Evolutionary conservation across 208 protist genomes (phyloP).

Genomic region (Wallacemonas sp.): DNA sequence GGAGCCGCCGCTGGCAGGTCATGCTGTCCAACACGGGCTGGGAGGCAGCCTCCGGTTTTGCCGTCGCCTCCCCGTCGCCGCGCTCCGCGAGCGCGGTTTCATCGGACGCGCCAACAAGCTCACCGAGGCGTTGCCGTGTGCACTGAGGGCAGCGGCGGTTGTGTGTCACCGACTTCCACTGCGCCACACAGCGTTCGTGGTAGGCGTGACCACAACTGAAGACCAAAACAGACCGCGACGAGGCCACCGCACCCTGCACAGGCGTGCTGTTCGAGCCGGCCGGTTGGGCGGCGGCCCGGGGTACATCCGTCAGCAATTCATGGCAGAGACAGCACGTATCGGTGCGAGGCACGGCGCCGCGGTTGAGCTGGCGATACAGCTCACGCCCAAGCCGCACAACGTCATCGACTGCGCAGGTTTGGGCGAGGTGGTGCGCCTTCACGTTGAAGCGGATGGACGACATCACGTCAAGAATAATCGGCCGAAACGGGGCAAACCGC

Average conservation of each 20-base stretch:
- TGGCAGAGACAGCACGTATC: slow-evolving; percentile 68
- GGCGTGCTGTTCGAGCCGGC: background rate
- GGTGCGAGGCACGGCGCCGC: slow-evolving; percentile 45
- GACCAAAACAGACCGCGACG: slow-evolving; percentile 39
- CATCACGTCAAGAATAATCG: slow-evolving; percentile 65
- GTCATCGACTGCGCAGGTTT: slow-evolving; percentile 49
- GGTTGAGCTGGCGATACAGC: slow-evolving; percentile 43
- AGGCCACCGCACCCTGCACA: background rate
- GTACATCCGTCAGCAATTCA: slow-evolving; percentile 21
- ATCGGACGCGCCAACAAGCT: background rate
- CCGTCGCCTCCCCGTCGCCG: background rate
- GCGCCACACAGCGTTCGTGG: slow-evolving; percentile 48
- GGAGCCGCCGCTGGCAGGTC: slow-evolving; percentile 29
- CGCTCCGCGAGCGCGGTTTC: background rate
- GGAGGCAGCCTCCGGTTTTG: background rate
- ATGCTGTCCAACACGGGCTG: slow-evolving; percentile 14
- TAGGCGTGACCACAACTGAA: slow-evolving; percentile 80
- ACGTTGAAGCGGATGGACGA: slow-evolving; percentile 57
- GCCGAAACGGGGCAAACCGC: slow-evolving; percentile 57
- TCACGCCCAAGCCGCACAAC: slow-evolving; percentile 35
- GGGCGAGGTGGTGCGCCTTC: slow-evolving; percentile 48
- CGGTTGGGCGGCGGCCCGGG: background rate
- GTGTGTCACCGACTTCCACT: slow-evolving; percentile 6
- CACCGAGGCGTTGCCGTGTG: background rate
- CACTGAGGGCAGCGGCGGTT: background rate